Base-by-base conservation (phyloP, 345 rosid species). In the Gossypium anomalum region DNA sequence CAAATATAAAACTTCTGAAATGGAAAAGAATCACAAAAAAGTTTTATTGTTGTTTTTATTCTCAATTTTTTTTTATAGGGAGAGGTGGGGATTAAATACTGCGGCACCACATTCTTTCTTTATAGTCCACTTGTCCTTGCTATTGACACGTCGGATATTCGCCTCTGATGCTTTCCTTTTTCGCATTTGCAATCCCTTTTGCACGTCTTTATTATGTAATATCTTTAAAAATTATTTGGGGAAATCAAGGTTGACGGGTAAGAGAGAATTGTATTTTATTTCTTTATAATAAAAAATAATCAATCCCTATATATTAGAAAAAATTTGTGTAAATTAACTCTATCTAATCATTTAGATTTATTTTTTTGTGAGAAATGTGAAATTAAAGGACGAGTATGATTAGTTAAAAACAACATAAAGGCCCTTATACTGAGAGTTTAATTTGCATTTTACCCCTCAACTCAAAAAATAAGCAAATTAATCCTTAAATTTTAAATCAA, bases 61-160 rank as follows among this genome's bases (percentile, higher is more conserved):
- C 19, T 0, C 1, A 3, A 0, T 4, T 43, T 43, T 9, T 23
- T 63, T 17, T 10, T 17, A 3, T 9, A 8, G 22, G 25, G 48
- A 20, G 9, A 23, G 41, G n/a, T 23, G 48, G 8, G 8, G 43
- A 68, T 68, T 68, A 68, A 49, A 49, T 68, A 25, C 45, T 53
- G 49, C 3, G 19, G 47, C 27, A 52, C 60, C 61, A 34, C 17
- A 34, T 34, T 70, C 27, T 15, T 2, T 20, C 62, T 34, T 34
- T 6, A 7, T 11, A 48, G 48, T 34, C 62, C 49, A 70, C 49
- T 69, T 34, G 7, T 41, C 63, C 38, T 10, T 0, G 4, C 10
- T 12, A 23, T 38, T 70, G 74, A 70, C 49, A 55, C 74, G 74
- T 53, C 74, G 53, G 74, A 16, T 27, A 13, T 51, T 51, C 8